Evolutionary conservation across 768 basidiomycete species (phyloP).

Genomic region (Russula earlei): DNA sequence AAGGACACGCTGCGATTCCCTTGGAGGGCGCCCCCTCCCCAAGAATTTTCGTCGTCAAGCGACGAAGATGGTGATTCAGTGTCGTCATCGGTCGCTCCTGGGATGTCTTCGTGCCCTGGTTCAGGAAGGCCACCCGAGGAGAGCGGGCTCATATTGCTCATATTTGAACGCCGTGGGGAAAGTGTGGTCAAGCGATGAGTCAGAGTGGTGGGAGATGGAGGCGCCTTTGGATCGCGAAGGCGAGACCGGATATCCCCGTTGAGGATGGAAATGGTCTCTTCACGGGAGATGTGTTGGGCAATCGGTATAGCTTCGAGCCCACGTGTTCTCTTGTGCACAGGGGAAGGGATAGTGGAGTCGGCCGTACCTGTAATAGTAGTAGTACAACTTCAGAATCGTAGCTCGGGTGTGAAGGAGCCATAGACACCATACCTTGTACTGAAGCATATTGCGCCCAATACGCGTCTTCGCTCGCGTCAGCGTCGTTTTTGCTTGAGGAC

Average conservation of each 20-base stretch:
- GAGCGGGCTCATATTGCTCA: background rate
- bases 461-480: constrained; percentile 40
- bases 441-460: constrained; percentile 71
- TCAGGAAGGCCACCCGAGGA: background rate
- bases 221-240: constrained; percentile 21
- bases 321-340: constrained; percentile 28
- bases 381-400: background rate
- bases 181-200: constrained; percentile 24
- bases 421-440: constrained; percentile 48
- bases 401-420: background rate
- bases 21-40: background rate
- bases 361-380: constrained; percentile 42
- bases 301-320: constrained; percentile 21
- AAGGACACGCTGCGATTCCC: background rate
- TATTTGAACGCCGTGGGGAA: constrained; percentile 20
- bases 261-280: constrained; percentile 22
- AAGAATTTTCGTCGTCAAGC: background rate
- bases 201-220: constrained; percentile 26
- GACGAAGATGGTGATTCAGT: constrained; percentile 4
- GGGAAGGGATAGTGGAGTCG: constrained; percentile 58
- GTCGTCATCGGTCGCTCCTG: constrained; percentile 9
- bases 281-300: constrained; percentile 5
- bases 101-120: background rate
- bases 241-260: constrained; percentile 15
- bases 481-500: constrained; percentile 22